Evolutionary conservation across 164 flowering plant species (phyloP), one percentile per base, ranked within the genome.

Genomic region (Magnolia sinica): DNA sequence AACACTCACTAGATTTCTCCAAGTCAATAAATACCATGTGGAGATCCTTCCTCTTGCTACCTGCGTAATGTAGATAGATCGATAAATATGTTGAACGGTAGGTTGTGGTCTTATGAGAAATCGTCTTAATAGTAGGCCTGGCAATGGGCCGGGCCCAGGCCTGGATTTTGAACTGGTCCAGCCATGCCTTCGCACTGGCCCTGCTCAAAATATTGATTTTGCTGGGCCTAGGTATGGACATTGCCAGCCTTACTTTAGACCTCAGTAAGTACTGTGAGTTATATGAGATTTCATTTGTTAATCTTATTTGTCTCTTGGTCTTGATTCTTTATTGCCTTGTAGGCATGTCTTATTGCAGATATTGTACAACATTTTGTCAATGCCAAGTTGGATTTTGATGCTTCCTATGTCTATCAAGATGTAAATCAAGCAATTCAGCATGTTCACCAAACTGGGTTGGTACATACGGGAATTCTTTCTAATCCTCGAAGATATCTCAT

Each of bases 371-470:
- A 91, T 78, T 95, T 93, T 87, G 92, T 95, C 68, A 95, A 95
- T 87, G 99, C 96, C 27, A 89, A 95, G 83, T 84, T 95, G 86
- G 96, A 95, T 63, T 95, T 95, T 87, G 98, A 95, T 87, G 83
- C 98, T 79, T 80, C 83, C 77, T 92, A 95, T 79, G 86, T 95
- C 58, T 95, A 95, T 82, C 85, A 93, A 82, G 99, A 95, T 85
- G 98, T 95, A 76, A 89, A 90, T 77, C 88, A 85, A 74, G 96
- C 98, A 76, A 93, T 93, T 83, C 95, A 91, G 82, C 88, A 95
- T 86, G 99, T 92, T 79, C 99, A 95, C 78, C 85, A 84, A 70
- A 95, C 96, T 87, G 99, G 99, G 64, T 76, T 91, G 84, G 95
- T 84, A 77, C 99, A 95, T 77, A 87, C 85, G 68, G 91, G 86